Conservation (phyloP, 2,329 filamentous ascomycete species). For the Biscogniauxia marginata region DNA sequence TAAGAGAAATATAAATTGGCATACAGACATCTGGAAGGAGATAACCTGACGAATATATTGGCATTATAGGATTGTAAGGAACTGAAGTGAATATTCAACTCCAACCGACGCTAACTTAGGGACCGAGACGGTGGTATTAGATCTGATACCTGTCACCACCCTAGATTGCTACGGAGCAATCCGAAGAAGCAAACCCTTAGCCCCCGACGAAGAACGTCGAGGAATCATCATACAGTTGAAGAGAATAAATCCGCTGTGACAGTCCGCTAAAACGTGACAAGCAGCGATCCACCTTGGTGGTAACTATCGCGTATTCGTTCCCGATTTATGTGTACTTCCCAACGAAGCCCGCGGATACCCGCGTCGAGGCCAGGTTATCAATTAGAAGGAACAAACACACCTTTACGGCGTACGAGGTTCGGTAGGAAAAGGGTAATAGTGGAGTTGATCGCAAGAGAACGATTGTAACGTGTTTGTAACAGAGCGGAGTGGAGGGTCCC, state of each 20-base stretch:
- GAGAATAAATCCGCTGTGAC: neutral
- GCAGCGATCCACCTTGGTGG: neutral
- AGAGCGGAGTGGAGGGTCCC: neutral
- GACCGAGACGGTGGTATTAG: too few relatives aligned
- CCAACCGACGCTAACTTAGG: too few relatives aligned
- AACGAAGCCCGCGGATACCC: neutral
- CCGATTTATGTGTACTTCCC: neutral
- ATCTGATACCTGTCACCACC: neutral
- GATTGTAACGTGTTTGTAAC: neutral
- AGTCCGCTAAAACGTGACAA: neutral
- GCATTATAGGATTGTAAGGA: neutral
- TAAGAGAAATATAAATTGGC: neutral
- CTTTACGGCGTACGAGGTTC: neutral
- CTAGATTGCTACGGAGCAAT: neutral
- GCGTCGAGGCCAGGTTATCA: neutral
- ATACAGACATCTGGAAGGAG: neutral
- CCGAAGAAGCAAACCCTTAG: neutral
- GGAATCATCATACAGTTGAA: neutral
- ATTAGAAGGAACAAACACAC: neutral
- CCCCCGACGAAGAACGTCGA: neutral
- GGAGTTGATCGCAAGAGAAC: neutral
- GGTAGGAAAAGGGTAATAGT: neutral
- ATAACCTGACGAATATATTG: neutral
- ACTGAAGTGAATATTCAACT: neutral
- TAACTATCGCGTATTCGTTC: neutral